These are phyloP conservation scores for Naganishia randhawae DNA, from an alignment of 768 basidiomycete species.

Conservation along the genomic window DNA sequence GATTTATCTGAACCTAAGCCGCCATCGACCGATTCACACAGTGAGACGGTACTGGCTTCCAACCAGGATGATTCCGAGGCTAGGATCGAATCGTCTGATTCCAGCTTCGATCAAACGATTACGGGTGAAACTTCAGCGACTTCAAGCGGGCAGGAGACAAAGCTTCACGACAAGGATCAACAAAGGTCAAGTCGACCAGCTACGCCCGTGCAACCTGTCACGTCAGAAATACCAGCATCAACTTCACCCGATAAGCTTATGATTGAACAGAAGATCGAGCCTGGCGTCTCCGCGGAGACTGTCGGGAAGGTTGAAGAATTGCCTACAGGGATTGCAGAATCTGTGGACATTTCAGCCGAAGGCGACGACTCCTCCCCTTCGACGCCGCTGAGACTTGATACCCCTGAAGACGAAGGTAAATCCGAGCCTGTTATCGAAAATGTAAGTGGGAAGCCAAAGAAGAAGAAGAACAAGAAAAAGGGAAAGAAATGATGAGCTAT, in stretches of 20 bases:
- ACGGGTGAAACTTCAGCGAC: background rate
- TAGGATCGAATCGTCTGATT: background rate
- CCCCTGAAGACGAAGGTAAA: background rate
- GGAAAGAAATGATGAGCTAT: constrained; percentile 2
- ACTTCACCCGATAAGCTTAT: background rate
- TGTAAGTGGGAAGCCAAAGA: constrained; percentile 10
- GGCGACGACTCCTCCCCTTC: background rate
- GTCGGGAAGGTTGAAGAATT: background rate
- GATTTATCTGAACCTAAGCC: background rate
- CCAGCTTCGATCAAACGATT: background rate
- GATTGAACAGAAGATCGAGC: background rate
- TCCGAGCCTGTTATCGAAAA: background rate
- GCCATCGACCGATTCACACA: background rate
- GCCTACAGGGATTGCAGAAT: background rate
- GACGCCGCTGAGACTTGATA: background rate
- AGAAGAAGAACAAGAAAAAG: constrained; percentile 24
- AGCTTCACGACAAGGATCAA: background rate
- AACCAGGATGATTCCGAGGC: background rate
- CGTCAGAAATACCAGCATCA: background rate
- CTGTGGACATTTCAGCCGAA: background rate
- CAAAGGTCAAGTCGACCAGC: background rate
- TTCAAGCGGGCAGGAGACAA: background rate
- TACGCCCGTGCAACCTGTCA: background rate
- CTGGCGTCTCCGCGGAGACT: background rate
- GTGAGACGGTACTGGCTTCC: background rate